phyloP scores from a whole-genome alignment of 352 stramenopile species.

The Phytophthora citricola region DNA sequence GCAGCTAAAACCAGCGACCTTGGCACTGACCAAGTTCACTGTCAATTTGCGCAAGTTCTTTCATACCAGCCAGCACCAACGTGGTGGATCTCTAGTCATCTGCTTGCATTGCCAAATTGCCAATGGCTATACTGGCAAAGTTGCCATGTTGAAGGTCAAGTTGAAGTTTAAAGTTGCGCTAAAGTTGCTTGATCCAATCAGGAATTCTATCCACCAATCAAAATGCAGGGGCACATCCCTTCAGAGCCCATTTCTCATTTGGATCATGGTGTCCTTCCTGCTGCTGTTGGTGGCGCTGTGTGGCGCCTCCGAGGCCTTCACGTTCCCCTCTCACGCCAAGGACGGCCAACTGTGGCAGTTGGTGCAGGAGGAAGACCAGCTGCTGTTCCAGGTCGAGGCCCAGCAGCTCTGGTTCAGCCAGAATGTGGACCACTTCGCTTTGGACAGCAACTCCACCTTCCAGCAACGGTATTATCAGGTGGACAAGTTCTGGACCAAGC shows the following conservation, averaged over 20 bases:
- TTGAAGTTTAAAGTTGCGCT: constrained; percentile 1
- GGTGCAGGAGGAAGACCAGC: constrained; percentile 57
- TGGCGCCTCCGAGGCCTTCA: constrained; percentile 9
- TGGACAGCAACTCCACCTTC: constrained; percentile 50
- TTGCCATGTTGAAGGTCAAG: background rate
- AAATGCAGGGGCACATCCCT: constrained; percentile 2
- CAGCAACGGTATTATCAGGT: constrained; percentile 83
- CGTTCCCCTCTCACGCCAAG: constrained; percentile 52
- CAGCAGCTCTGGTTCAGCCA: constrained; percentile 75
- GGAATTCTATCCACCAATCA: constrained; percentile 11
- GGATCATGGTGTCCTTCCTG: constrained; percentile 23
- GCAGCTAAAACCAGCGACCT: constrained; percentile 12
- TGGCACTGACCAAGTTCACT: too few relatives aligned
- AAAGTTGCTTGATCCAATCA: background rate
- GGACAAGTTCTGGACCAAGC: constrained; percentile 61
- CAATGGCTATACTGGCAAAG: too few relatives aligned
- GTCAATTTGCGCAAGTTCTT: too few relatives aligned
- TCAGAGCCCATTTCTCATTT: constrained; percentile 24
- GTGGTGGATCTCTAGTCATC: too few relatives aligned
- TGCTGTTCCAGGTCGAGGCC: constrained; percentile 45
- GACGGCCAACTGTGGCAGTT: constrained; percentile 58
- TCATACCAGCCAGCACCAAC: too few relatives aligned
- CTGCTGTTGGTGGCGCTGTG: constrained; percentile 21
- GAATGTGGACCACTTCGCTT: constrained; percentile 66
- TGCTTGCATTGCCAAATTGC: too few relatives aligned